These are phyloP conservation scores for Irpex sp. DNA, from an alignment of 1,284 basidiomycete genomes.

Conservation along the genomic window DNA sequence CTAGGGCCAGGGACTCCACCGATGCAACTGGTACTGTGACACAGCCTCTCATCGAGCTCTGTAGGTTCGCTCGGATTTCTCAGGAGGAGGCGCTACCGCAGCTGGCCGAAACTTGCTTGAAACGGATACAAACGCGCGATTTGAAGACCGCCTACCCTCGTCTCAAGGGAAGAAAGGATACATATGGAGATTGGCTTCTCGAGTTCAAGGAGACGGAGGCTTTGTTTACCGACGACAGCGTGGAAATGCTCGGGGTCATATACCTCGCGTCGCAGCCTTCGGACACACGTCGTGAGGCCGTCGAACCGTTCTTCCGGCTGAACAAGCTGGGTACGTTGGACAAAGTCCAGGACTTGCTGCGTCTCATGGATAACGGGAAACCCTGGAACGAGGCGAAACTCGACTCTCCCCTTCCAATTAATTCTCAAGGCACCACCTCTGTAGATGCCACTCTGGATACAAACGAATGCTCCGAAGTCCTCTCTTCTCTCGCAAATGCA, in stretches of 20 bases:
- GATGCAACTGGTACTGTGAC: not conserved
- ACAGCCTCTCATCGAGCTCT: not conserved
- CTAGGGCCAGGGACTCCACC: too few species aligned
- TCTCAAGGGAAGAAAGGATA: not conserved
- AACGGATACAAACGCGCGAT: not conserved
- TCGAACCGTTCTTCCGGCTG: not conserved
- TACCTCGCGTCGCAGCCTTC: not conserved
- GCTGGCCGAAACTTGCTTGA: not conserved
- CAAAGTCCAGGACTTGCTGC: not conserved
- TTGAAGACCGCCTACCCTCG: not conserved
- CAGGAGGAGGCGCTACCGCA: not conserved
- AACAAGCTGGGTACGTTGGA: not conserved
- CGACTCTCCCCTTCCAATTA: too few species aligned
- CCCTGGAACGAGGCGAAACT: too few species aligned
- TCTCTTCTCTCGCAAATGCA: too few species aligned
- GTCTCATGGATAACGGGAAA: not conserved
- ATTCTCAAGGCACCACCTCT: too few species aligned
- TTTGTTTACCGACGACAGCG: not conserved
- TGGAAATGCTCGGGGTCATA: not conserved
- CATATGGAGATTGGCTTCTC: not conserved
- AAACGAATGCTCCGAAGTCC: too few species aligned
- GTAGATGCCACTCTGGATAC: too few species aligned
- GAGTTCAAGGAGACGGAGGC: not conserved
- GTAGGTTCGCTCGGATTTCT: not conserved
- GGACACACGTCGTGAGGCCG: not conserved